phyloP scores from a whole-genome alignment of 2,329 filamentous ascomycete species.

The Pyricularia sp. region DNA sequence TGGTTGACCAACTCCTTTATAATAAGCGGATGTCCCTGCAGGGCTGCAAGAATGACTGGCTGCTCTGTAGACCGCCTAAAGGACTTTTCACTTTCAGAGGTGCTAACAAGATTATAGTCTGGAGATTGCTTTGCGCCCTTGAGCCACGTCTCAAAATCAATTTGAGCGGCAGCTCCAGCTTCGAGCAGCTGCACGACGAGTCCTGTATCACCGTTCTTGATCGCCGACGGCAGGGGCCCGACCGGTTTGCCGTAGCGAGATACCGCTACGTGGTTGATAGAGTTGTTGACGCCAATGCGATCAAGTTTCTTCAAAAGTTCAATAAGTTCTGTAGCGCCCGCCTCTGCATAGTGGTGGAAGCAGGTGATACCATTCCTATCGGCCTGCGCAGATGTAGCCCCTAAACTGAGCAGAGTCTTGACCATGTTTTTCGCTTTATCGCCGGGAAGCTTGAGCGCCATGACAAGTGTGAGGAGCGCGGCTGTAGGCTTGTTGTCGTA shows the following conservation, averaged over 20 bases:
- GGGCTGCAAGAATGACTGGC: conserved; percentile 56
- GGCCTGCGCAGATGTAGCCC: conserved; percentile 65
- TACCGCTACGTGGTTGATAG: conserved; percentile 56
- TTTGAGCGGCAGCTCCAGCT: conserved; percentile 46
- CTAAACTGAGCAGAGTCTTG: conserved; percentile 54
- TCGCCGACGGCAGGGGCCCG: conserved; percentile 42
- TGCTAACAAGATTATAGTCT: conserved; percentile 21
- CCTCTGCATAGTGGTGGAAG: conserved; percentile 54
- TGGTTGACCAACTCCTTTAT: conserved; percentile 49
- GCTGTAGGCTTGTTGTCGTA: conserved; percentile 37
- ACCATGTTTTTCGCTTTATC: conserved; percentile 58
- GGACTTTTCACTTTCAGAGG: conserved; percentile 36
- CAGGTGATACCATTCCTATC: conserved; percentile 56
- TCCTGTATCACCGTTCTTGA: conserved; percentile 39
- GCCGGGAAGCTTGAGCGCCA: conserved; percentile 55
- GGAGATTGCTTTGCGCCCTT: conserved; percentile 41
- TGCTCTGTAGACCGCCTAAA: conserved; percentile 46
- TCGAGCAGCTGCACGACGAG: conserved; percentile 53
- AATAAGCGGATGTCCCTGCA: conserved; percentile 32
- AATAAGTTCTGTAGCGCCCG: conserved; percentile 36
- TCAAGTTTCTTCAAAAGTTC: conserved; percentile 46
- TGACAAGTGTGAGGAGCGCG: conserved; percentile 59
- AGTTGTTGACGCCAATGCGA: conserved; percentile 47
- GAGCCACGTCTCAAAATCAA: conserved; percentile 57
- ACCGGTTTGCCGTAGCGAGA: conserved; percentile 19